Evolutionary conservation across 257 asterid species (phyloP), one percentile per base, ranked within the genome.

Genomic region (Prunella vulgaris): DNA sequence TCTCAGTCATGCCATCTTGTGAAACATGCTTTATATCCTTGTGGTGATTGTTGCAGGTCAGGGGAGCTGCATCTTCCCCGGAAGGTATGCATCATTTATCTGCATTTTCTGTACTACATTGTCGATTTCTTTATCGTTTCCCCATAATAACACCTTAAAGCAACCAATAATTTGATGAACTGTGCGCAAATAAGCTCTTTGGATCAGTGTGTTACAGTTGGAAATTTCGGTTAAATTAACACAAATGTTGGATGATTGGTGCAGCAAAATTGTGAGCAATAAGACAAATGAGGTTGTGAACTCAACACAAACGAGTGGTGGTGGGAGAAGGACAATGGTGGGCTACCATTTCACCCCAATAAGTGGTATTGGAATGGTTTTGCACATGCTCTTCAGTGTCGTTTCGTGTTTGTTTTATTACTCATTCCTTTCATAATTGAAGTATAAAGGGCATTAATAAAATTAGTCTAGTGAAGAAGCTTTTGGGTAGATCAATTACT

Each of bases 31-130:
- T 61, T 68, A 68, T 30, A 22, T 59, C 32, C 74, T 44, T 76
- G 69, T 81, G 79, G 84, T 73, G 69, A 79, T 77, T 63, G 63
- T 67, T 87, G 87, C 97, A 94, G 98, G 99, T 86, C 89, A 88
- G 81, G 98, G 88, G 87, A 74, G 49, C 51, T 94, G 99, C 85
- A 64, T 86, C 78, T 91, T 89, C 88, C 98, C 97, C 69, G 99
- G 99, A 88, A 94, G 98, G 99, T 94, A 75, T 76, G 92, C 75
- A 59, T 54, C 60, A 60, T 74, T 71, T 69, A 24, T 70, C 28
- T 73, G 74, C 74, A 57, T 64, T 64, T 12, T 60, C 65, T 24
- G 60, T 64, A 64, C 74, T 24, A 40, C 5, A 57, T 81, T 84
- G 82, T 80, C 80, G 25, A 70, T 76, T 48, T 72, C 63, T 62